Conservation (phyloP, 257 asterid species). For the Euphrasia confusa region DNA sequence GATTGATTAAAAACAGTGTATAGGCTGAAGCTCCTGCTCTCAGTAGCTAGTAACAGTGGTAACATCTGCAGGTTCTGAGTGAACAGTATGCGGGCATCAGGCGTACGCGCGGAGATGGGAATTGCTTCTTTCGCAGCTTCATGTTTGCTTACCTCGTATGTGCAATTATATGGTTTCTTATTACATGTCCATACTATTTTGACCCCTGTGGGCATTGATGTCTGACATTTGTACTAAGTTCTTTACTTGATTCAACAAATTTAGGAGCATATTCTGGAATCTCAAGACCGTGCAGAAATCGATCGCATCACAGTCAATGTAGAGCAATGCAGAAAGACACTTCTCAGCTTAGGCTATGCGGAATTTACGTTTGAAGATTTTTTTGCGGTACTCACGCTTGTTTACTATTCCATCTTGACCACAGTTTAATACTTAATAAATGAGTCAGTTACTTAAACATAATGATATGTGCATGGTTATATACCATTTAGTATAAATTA, state of each 20-base stretch:
- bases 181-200: not conserved
- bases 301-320: conserved; percentile 56
- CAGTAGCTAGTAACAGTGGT: conserved; percentile 23
- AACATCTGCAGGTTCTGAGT: conserved; percentile 51
- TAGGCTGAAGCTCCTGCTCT: conserved; percentile 12
- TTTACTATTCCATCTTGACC: conserved; percentile 13
- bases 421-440: conserved; percentile 7
- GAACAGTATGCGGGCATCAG: conserved; percentile 79
- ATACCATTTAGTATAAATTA: conserved; percentile 1
- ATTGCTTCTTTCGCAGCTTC: conserved; percentile 95
- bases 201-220: conserved; percentile 1
- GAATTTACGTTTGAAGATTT: conserved; percentile 98
- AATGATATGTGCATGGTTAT: not conserved
- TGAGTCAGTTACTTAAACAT: not conserved
- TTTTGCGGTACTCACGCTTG: conserved; percentile 49
- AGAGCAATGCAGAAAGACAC: conserved; percentile 82
- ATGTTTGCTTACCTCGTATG: conserved; percentile 95
- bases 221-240: conserved; percentile 27
- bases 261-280: conserved; percentile 79
- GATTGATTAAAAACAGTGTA: conserved; percentile 16
- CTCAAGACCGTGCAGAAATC: conserved; percentile 78
- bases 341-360: conserved; percentile 77
- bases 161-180: conserved; percentile 11
- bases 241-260: conserved; percentile 19
- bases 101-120: conserved; percentile 95